Evolutionary conservation across 1,284 basidiomycete genomes (phyloP).

Genomic region (Ceratorhiza oryzae-sativae): DNA sequence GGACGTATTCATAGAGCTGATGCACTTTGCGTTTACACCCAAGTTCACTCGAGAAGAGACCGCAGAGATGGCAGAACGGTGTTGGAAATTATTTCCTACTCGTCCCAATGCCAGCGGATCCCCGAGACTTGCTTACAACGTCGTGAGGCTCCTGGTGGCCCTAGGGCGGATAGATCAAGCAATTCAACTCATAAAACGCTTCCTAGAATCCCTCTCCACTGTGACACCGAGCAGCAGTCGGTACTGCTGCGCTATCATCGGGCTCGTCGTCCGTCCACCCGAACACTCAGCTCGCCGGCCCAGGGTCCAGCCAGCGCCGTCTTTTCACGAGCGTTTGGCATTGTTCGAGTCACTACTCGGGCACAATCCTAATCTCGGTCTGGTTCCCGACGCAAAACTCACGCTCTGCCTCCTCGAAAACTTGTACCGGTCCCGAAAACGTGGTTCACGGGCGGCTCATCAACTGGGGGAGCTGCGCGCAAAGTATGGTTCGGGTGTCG

Average conservation of each 20-base stretch:
- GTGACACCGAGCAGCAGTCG: slow-evolving; percentile 1
- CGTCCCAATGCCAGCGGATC: background rate
- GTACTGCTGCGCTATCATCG: slow-evolving; percentile 25
- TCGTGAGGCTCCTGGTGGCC: slow-evolving; percentile 19
- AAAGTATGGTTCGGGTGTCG: slow-evolving; percentile 27
- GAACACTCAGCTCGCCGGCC: background rate
- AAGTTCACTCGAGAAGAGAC: background rate
- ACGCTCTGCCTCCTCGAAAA: slow-evolving; percentile 21
- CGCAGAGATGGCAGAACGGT: background rate
- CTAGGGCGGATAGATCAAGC: slow-evolving; percentile 11
- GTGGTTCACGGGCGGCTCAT: slow-evolving; percentile 11
- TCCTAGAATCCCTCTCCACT: background rate
- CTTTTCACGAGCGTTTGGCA: slow-evolving; percentile 1
- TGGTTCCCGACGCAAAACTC: slow-evolving; percentile 18
- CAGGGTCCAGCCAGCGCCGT: background rate
- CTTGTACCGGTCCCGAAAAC: background rate
- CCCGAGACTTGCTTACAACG: slow-evolving; percentile 26
- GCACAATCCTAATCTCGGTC: slow-evolving; percentile 10
- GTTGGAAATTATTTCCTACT: slow-evolving; percentile 18
- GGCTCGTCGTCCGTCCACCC: slow-evolving; percentile 12
- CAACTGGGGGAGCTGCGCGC: background rate
- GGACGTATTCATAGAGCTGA: slow-evolving; percentile 31
- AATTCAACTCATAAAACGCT: slow-evolving; percentile 10
- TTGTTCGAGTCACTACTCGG: slow-evolving; percentile 27
- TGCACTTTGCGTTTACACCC: slow-evolving; percentile 29